A percentile compares a stretch with the other conserved stretches of the same genome.
phyloP scores from a whole-genome alignment of 202 grass and related monocot genomes.

The Zizania palustris region DNA sequence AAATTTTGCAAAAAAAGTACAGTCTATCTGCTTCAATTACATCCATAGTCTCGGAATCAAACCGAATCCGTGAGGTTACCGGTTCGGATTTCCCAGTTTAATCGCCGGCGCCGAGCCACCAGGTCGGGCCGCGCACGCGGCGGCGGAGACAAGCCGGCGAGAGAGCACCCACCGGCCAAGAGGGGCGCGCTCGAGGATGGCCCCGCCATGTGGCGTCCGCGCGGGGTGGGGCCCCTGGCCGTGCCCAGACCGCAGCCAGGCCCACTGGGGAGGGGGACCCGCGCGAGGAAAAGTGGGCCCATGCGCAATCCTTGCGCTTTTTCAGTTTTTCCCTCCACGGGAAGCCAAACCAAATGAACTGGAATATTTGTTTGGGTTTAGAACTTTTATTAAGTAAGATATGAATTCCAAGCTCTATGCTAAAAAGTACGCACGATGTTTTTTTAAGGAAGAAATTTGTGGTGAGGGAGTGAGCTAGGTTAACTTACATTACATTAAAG shows the following conservation, averaged over 20 bases:
- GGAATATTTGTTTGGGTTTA: too few species aligned
- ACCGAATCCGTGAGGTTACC: too few species aligned
- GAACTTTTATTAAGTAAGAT: too few species aligned
- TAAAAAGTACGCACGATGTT: too few species aligned
- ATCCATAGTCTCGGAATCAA: too few species aligned
- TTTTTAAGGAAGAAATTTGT: too few species aligned
- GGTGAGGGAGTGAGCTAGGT: neutral
- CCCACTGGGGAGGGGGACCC: neutral
- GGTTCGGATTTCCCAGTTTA: too few species aligned
- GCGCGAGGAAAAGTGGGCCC: slow-evolving; percentile 3
- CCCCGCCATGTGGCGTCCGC: neutral
- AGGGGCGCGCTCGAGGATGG: neutral
- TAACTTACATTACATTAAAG: neutral
- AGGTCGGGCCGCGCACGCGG: too few species aligned
- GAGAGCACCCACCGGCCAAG: neutral
- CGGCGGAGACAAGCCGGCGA: neutral
- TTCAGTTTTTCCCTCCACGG: neutral
- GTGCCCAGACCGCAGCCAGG: neutral
- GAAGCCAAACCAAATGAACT: slow-evolving; percentile 17
- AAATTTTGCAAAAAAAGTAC: too few species aligned
- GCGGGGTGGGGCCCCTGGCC: neutral
- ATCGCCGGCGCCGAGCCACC: too few species aligned
- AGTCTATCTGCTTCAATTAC: too few species aligned
- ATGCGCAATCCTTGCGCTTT: slow-evolving; percentile 21
- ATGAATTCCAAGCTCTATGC: too few species aligned